Percentiles rank a stretch among this genome's conserved stretches.
Conservation (phyloP, 164 flowering plant genomes). For the Aristolochia fimbriata region DNA sequence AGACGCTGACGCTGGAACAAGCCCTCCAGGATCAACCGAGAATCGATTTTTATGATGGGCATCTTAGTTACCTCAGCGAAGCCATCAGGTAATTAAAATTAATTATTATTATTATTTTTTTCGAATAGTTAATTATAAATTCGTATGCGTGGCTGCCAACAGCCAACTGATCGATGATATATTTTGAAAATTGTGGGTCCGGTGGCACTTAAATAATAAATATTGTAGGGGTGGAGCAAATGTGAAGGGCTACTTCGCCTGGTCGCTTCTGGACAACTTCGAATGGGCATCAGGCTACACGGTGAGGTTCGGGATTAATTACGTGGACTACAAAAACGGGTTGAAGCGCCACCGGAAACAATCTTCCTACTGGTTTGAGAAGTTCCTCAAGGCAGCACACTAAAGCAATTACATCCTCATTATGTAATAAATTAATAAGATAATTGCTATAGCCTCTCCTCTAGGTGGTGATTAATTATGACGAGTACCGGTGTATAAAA, state of each 20-base stretch:
- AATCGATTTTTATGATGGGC: conserved; percentile 24
- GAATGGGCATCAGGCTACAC: conserved; percentile 34
- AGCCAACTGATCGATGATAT: no score
- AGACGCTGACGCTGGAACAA: conserved; percentile 16
- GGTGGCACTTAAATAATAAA: no score
- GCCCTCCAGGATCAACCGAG: conserved; percentile 29
- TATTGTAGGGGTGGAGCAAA: conserved; percentile 28
- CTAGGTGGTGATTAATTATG: no score
- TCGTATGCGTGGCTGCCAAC: no score
- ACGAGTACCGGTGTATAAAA: no score
- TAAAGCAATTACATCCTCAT: no score
- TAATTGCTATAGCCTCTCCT: no score
- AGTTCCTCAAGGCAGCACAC: conserved; percentile 25
- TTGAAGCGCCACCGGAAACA: conserved; percentile 26
- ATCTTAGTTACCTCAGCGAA: conserved; percentile 21
- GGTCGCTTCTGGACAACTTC: conserved; percentile 36
- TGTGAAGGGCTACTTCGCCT: conserved; percentile 35
- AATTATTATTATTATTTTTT: no score
- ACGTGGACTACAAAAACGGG: conserved; percentile 22
- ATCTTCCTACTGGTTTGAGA: conserved; percentile 34
- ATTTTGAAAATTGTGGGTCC: no score
- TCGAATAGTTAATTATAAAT: no score
- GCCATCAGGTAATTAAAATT: conserved; percentile 27
- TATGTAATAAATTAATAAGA: no score
- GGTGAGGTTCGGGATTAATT: conserved; percentile 22